Conservation (phyloP, 345 rosid genomes). For the Laguncularia racemosa region DNA sequence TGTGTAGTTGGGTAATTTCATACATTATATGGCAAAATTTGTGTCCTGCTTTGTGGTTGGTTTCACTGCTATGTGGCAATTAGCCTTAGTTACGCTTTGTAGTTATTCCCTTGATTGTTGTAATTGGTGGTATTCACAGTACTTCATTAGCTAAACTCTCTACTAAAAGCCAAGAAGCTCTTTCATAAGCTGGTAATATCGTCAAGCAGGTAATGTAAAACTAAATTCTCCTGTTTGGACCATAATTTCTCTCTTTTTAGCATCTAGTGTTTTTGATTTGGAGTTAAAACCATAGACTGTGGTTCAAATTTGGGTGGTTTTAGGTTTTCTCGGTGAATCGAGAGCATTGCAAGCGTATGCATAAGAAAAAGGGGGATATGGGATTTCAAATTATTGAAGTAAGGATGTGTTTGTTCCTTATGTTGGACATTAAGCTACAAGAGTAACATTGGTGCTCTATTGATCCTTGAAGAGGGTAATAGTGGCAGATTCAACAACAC, state of each 20-base stretch:
- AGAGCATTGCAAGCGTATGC: slow-evolving; percentile 76
- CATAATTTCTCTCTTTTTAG: neutral
- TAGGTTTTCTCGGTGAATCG: slow-evolving; percentile 86
- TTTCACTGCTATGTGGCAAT: slow-evolving; percentile 97
- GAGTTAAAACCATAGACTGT: slow-evolving; percentile 50
- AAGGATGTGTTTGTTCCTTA: no score
- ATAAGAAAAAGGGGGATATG: no score
- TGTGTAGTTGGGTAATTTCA: slow-evolving; percentile 89
- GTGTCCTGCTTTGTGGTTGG: slow-evolving; percentile 95
- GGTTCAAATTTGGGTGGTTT: slow-evolving; percentile 85
- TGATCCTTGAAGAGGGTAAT: no score
- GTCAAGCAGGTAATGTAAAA: slow-evolving; percentile 68
- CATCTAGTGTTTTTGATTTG: slow-evolving; percentile 24
- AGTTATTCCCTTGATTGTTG: slow-evolving; percentile 93
- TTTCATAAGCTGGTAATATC: slow-evolving; percentile 85
- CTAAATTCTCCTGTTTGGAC: neutral
- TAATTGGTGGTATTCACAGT: slow-evolving; percentile 80
- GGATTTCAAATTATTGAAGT: no score
- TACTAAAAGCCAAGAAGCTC: slow-evolving; percentile 72
- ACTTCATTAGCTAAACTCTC: slow-evolving; percentile 71
- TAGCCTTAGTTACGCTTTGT: slow-evolving; percentile 91
- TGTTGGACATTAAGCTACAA: no score
- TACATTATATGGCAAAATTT: slow-evolving; percentile 89
- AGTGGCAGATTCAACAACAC: no score
- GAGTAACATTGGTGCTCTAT: no score